Evolutionary conservation across 164 flowering plant species (phyloP).

Genomic region (Cinnamomum micranthum): DNA sequence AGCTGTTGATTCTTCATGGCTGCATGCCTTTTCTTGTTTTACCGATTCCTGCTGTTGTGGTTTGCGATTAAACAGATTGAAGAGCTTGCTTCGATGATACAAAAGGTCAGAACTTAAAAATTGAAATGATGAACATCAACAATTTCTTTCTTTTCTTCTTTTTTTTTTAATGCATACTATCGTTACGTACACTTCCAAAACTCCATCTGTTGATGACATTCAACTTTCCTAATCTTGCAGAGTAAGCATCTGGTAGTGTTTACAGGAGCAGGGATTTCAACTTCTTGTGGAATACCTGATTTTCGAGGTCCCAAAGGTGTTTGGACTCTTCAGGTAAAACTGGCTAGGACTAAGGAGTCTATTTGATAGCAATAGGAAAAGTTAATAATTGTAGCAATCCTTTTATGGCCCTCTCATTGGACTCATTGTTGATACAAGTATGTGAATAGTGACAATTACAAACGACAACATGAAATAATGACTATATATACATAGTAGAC

Average conservation of each 20-base stretch:
- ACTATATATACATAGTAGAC: too few relatives aligned
- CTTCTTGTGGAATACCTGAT: slow-evolving; percentile 99
- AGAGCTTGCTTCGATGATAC: slow-evolving; percentile 55
- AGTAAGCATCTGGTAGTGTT: slow-evolving; percentile 97
- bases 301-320: slow-evolving; percentile 99
- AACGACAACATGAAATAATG: too few relatives aligned
- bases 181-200: background rate
- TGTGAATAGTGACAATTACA: too few relatives aligned
- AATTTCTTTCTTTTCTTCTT: background rate
- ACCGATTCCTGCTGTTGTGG: slow-evolving; percentile 5
- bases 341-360: background rate
- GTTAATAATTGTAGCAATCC: background rate
- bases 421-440: too few relatives aligned
- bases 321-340: slow-evolving; percentile 94
- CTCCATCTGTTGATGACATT: background rate
- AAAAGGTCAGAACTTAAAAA: slow-evolving; percentile 41
- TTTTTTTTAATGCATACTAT: too few relatives aligned
- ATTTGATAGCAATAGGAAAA: background rate
- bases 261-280: slow-evolving; percentile 99
- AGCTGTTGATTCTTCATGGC: background rate
- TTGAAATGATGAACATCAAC: background rate
- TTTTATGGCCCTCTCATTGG: too few relatives aligned
- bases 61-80: slow-evolving; percentile 50
- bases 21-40: background rate
- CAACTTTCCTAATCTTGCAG: slow-evolving; percentile 39